phyloP scores from a whole-genome alignment of 371 early-diverging fungal genomes.

The Mucor racemosus region DNA sequence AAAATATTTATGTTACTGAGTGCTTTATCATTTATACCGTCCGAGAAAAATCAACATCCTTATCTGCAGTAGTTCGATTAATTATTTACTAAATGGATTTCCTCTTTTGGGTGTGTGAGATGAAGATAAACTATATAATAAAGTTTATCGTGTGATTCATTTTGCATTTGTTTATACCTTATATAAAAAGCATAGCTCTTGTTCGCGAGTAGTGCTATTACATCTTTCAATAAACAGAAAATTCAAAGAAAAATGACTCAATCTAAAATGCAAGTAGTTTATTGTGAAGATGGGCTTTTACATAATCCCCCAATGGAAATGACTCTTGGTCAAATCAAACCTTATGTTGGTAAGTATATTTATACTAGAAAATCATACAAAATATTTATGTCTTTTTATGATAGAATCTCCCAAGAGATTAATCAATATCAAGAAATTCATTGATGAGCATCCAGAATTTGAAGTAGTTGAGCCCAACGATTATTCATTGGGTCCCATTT shows the following conservation, averaged over 20 bases:
- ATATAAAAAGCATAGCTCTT: neutral
- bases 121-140: neutral
- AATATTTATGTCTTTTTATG: neutral
- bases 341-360: conserved; percentile 42
- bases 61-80: neutral
- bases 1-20: no score
- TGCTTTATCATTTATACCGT: no score
- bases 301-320: conserved; percentile 51
- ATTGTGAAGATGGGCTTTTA: conserved; percentile 43
- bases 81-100: neutral
- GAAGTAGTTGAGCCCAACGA: conserved; percentile 46
- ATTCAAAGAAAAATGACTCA: conserved; percentile 8
- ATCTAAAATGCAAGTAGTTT: conserved; percentile 46
- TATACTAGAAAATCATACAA: neutral
- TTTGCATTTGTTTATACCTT: no score
- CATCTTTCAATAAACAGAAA: neutral
- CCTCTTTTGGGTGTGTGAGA: conserved; percentile 7
- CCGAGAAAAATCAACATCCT: no score
- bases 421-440: conserved; percentile 32
- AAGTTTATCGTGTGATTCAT: no score
- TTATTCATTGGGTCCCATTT: conserved; percentile 61
- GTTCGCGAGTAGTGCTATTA: neutral
- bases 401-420: conserved; percentile 50
- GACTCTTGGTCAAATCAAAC: conserved; percentile 36
- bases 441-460: conserved; percentile 37